phyloP scores from a whole-genome alignment of 2,329 filamentous ascomycete genomes.

The Pyrenophora teres region DNA sequence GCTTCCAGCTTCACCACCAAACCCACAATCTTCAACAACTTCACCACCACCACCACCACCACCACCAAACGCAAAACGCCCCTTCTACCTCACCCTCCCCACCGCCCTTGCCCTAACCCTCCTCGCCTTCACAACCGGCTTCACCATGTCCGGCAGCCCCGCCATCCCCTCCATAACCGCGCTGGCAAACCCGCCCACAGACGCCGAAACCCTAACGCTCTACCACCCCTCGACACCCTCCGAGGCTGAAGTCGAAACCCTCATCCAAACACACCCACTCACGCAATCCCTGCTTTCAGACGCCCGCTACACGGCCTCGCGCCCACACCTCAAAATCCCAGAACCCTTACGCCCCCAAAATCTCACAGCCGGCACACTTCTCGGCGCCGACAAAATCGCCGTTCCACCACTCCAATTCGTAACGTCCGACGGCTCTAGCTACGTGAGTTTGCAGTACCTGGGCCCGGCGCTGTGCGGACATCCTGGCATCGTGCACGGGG shows the following conservation, averaged over 20 bases:
- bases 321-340: conserved; percentile 88
- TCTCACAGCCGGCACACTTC: conserved; percentile 79
- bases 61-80: conserved; percentile 6
- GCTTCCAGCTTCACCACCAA: no score
- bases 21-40: no score
- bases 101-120: conserved; percentile 54
- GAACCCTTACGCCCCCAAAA: conserved; percentile 70
- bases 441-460: conserved; percentile 74
- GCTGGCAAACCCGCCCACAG: conserved; percentile 62
- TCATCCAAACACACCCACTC: conserved; percentile 78
- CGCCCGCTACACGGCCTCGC: conserved; percentile 71
- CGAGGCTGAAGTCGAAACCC: conserved; percentile 66
- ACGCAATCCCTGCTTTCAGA: conserved; percentile 69
- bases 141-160: conserved; percentile 62
- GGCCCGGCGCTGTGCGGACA: conserved; percentile 85
- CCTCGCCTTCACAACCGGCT: conserved; percentile 58
- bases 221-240: conserved; percentile 62
- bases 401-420: conserved; percentile 81
- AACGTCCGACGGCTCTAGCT: conserved; percentile 55
- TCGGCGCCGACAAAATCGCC: conserved; percentile 74
- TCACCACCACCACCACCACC: no score
- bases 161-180: conserved; percentile 54
- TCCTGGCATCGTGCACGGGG: conserved; percentile 87
- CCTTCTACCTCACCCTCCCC: conserved; percentile 46
- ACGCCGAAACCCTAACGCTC: conserved; percentile 73